Evolutionary conservation across 2,329 filamentous ascomycete species (phyloP), one percentile per base, ranked within the genome.

Genomic region (Penicillium sp.): DNA sequence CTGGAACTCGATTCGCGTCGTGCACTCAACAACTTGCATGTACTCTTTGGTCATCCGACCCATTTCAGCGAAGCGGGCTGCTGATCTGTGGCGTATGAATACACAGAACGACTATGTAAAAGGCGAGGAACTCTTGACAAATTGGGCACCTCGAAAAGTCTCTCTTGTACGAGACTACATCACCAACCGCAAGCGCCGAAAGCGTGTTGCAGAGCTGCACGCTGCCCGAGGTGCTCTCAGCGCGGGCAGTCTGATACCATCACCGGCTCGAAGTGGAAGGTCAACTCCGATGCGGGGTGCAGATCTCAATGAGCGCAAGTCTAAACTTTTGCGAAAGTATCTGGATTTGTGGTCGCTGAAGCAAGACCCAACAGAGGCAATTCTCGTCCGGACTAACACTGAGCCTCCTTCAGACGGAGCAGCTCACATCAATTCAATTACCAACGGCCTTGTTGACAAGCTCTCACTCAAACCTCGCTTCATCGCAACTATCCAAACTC

Each of bases 31-130:
- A 0, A 90, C 90, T 18, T 86, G 85, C 41, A 90, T 96, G 55
- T 99, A 96, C 74, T 91, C 90, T 1, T 78, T 97, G 46, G 86
- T 86, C 6, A 87, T 97, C 72, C 87, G 91, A 29, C 94, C 94
- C 0, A 87, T 90, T 7, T 91, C 91, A 2, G 91, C 96, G 47
- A 97, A 97, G 74, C 84, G 90, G 43, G 90, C 91, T 0, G 91
- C 91, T 3, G 94, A 99, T 70, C 79, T 99, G 11, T 99, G 94
- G 94, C 85, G 94, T 51, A 91, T 97, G 85, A 95, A 91, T 71
- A 97, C 92, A 14, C 87, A 90, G 56, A 89, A 96, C 66, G 91
- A 96, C 70, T 97, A 97, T 68, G 90, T 99, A 65, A 97, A 96
- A 72, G 94, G 94, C 51, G 92, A 99, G 74, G 94, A 99, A 72